Evolutionary conservation across 768 basidiomycete species (phyloP).

Genomic region (Russula virescens): DNA sequence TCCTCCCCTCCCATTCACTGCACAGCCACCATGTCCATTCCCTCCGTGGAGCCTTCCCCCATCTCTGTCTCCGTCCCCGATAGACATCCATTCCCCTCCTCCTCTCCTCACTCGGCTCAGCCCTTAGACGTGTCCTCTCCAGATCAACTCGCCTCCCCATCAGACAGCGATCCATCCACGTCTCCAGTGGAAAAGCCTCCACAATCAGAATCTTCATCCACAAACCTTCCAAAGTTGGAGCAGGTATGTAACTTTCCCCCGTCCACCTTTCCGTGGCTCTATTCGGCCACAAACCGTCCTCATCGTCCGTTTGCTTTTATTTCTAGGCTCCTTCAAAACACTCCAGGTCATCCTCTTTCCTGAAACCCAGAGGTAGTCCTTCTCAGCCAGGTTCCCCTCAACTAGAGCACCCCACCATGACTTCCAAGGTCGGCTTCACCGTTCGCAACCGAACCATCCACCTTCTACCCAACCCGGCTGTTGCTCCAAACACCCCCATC

Average conservation of each 20-base stretch:
- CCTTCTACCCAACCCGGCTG: constrained; percentile 25
- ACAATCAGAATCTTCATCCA: constrained; percentile 7
- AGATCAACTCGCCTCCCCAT: constrained; percentile 9
- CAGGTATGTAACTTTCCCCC: constrained; percentile 6
- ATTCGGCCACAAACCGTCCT: constrained; percentile 13
- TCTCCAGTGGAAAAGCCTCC: background rate
- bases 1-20: constrained; percentile 7
- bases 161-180: background rate
- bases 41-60: background rate
- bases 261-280: constrained; percentile 6
- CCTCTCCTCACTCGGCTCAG: constrained; percentile 26
- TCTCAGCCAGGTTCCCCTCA: constrained; percentile 27
- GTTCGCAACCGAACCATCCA: constrained; percentile 25
- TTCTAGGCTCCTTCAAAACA: constrained; percentile 14
- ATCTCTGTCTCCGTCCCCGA: constrained; percentile 33
- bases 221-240: constrained; percentile 7
- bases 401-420: constrained; percentile 29
- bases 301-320: constrained; percentile 13
- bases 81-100: constrained; percentile 37
- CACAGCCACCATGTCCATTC: constrained; percentile 6
- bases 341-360: constrained; percentile 14
- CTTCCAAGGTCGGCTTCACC: constrained; percentile 23
- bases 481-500: constrained; percentile 23
- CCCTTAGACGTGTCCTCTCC: constrained; percentile 24
- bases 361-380: constrained; percentile 8